phyloP scores from a whole-genome alignment of 257 asterid species.

The Cinchona pubescens region DNA sequence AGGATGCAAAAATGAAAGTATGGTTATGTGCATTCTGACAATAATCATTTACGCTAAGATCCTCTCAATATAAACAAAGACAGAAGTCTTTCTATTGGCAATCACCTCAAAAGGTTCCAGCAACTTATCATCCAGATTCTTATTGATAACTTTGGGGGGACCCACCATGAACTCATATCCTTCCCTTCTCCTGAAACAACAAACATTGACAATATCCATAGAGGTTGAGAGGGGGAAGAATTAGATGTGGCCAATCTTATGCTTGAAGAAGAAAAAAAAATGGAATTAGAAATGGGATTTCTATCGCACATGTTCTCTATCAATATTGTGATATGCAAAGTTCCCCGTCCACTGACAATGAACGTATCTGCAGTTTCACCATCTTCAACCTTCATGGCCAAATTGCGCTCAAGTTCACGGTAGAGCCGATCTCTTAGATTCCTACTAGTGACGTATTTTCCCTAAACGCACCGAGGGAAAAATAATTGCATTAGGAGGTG shows the following conservation, averaged over 20 bases:
- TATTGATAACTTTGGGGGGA: conserved; percentile 97
- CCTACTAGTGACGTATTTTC: conserved; percentile 91
- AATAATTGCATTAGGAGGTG: not conserved
- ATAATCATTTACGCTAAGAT: not conserved
- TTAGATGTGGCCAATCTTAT: conserved; percentile 5
- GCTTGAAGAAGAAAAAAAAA: not conserved
- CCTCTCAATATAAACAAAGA: not conserved
- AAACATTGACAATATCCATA: conserved; percentile 15
- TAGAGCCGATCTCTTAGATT: conserved; percentile 83
- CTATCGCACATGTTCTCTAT: conserved; percentile 86
- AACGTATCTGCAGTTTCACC: conserved; percentile 95
- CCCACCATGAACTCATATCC: conserved; percentile 99
- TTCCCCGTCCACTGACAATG: conserved; percentile 93
- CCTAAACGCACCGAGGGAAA: conserved; percentile 46
- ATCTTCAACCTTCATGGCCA: conserved; percentile 97
- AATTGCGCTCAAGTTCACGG: conserved; percentile 93
- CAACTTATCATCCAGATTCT: conserved; percentile 62
- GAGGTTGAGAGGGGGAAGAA: conserved; percentile 12
- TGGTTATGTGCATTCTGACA: not conserved
- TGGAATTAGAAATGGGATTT: conserved; percentile 1
- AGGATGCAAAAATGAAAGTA: not conserved
- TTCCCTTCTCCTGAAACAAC: conserved; percentile 87
- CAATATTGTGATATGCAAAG: conserved; percentile 87
- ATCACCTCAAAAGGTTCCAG: conserved; percentile 92
- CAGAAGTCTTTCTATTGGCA: not conserved